Conservation (phyloP, 2,329 filamentous ascomycete species). For the Coniochaeta hoffmannii region DNA sequence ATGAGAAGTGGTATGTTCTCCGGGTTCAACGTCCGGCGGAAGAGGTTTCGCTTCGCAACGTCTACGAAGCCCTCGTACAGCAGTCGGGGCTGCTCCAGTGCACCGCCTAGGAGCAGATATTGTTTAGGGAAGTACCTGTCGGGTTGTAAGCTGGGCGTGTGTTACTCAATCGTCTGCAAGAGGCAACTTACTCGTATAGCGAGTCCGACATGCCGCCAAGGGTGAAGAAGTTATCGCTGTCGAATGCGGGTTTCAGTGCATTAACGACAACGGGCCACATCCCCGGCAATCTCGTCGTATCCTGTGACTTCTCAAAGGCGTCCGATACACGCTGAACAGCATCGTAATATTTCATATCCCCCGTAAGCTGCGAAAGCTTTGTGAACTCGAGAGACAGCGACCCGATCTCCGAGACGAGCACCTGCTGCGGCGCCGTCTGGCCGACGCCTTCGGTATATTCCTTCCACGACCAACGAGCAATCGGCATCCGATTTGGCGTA, state of each 20-base stretch:
- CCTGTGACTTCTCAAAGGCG: constrained; percentile 45
- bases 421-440: constrained; percentile 35
- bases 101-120: constrained; percentile 6
- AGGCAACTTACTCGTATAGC: constrained; percentile 56
- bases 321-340: constrained; percentile 51
- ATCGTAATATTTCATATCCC: constrained; percentile 54
- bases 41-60: constrained; percentile 30
- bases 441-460: constrained; percentile 26
- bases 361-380: constrained; percentile 55
- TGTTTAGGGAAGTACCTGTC: constrained; percentile 53
- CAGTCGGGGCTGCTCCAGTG: constrained; percentile 14
- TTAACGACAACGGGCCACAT: constrained; percentile 54
- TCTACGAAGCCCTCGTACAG: constrained; percentile 21
- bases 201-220: constrained; percentile 51
- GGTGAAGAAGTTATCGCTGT: constrained; percentile 44
- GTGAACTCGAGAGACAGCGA: constrained; percentile 57
- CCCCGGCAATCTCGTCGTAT: constrained; percentile 48
- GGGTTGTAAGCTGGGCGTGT: background rate
- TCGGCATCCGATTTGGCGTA: constrained; percentile 60
- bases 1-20: constrained; percentile 34
- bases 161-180: background rate
- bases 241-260: constrained; percentile 47
- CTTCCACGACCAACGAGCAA: constrained; percentile 49
- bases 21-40: constrained; percentile 27
- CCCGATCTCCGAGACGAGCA: constrained; percentile 44